Base-by-base conservation (phyloP, 257 asterid genomes). In the Anisodus tanguticus region DNA sequence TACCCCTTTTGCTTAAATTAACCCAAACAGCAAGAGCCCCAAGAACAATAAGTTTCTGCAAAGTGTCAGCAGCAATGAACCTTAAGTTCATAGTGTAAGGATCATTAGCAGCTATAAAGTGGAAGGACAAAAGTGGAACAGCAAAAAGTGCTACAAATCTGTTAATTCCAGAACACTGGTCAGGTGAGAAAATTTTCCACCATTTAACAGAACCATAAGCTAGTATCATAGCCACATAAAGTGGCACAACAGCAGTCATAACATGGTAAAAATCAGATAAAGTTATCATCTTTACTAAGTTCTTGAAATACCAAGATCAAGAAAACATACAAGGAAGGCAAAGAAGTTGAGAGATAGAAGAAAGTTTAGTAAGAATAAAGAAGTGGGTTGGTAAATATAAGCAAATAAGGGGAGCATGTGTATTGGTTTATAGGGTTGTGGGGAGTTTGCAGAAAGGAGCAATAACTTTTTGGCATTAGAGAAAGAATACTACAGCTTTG, bases 131-230 rank as follows among this genome's bases (percentile, higher is more conserved):
- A 0, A 95, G 91, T 4, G 98, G 98, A 70, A 95, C 98, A 2
- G 98, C 98, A 82, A 95, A 95, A 1, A 95, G 91, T 2, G 98
- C 98, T 0, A 95, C 98, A 79, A 95, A 95, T 9, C 98, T 92
- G 93, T 95, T 95, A 86, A 94, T 94, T 45, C 98, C 98, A 6
- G 98, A 94, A 82, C 98, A 95, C 67, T 95, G 98, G 59, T 93
- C 98, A 0, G 97, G 97, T 0, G 97, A 89, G 91, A 95, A 95
- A 86, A 95, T 95, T 64, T 94, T 94, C 98, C 98, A 95, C 98
- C 98, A 95, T 49, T 92, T 92, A 0, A 95, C 98, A 0, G 98
- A 94, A n/a, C 97, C 98, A 85, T 95, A 95, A 6, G 98, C 98
- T 3, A 94, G 82, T 26, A 91, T 89, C 98, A 95, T 95, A 81